Evolutionary conservation across 2,329 filamentous ascomycete genomes (phyloP), one percentile per base, ranked within the genome.

Genomic region (Cercospora nicotianae): DNA sequence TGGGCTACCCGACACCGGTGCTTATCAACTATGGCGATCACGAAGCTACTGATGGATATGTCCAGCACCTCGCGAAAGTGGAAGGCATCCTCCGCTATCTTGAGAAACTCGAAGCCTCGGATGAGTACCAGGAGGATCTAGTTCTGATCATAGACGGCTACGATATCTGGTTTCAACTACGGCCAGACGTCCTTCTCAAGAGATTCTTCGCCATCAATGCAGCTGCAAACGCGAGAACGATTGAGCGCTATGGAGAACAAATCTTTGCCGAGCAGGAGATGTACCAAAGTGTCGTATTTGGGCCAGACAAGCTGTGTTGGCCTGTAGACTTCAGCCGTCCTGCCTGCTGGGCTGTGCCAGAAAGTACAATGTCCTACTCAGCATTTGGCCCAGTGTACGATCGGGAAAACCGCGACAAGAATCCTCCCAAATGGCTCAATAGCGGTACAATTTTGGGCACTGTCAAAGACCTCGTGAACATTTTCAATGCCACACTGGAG

Each of bases 391-490:
- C 79, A 67, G 72, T 80, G 42, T 85, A 82, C 1, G 82, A 84
- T 69, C 76, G 68, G 39, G 72, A 75, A 0, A 72, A 81, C 42
- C 76, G 77, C 10, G 76, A 77, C 63, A 73, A 78, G 51, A 83
- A 80, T 55, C 79, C 81, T 2, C 83, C 85, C 3, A 77, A 82
- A 45, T 87, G 81, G 78, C 75, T 87, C 64, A 82, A 84, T 67
- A 81, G 82, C 2, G 80, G 81, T 5, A 81, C 80, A 1, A 79
- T 82, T 5, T 83, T 86, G 58, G 84, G 84, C 1, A 65, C 70
- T 1, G 64, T 66, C 3, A 66, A 67, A 60, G 72, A 74, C 59
- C 33, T 77, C 33, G 68, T 60, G 23, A 72, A 72, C 1, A 78
- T 86, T 23, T 85, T 84, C 67, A 77, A 79, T 13, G 78, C 79